Evolutionary conservation across 2,329 filamentous ascomycete species (phyloP).

Genomic region (Cephalotrichum gorgonifer): DNA sequence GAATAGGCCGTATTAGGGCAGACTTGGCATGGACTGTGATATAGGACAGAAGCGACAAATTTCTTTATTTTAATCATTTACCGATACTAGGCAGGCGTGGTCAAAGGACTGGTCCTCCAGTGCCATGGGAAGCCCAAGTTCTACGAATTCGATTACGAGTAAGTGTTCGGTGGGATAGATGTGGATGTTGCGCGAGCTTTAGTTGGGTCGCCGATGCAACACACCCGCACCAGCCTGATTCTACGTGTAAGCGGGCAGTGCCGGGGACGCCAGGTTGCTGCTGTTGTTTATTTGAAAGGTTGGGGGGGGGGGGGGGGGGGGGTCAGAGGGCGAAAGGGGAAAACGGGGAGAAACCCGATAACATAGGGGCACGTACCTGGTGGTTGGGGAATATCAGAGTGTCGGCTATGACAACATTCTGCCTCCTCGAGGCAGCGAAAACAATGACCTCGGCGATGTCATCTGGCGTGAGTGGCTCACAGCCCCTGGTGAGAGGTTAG

Average conservation of each 20-base stretch:
- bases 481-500: slow-evolving; percentile 37
- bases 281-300: too few relatives aligned
- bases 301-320: too few relatives aligned
- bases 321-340: neutral
- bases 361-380: slow-evolving; percentile 39
- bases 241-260: neutral
- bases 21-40: too few relatives aligned
- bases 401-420: slow-evolving; percentile 88
- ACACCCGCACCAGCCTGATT: slow-evolving; percentile 1
- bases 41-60: too few relatives aligned
- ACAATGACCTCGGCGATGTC: slow-evolving; percentile 89
- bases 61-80: too few relatives aligned
- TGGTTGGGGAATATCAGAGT: slow-evolving; percentile 81
- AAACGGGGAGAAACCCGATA: neutral
- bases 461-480: slow-evolving; percentile 75
- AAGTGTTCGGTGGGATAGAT: too few relatives aligned
- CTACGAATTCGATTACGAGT: too few relatives aligned
- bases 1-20: too few relatives aligned
- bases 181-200: neutral
- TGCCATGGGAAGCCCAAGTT: too few relatives aligned
- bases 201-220: neutral
- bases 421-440: slow-evolving; percentile 70
- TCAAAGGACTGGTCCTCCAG: too few relatives aligned
- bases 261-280: too few relatives aligned
- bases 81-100: too few relatives aligned